Base-by-base conservation (phyloP, 495 filamentous ascomycete genomes). In the Podospora anserina region DNA sequence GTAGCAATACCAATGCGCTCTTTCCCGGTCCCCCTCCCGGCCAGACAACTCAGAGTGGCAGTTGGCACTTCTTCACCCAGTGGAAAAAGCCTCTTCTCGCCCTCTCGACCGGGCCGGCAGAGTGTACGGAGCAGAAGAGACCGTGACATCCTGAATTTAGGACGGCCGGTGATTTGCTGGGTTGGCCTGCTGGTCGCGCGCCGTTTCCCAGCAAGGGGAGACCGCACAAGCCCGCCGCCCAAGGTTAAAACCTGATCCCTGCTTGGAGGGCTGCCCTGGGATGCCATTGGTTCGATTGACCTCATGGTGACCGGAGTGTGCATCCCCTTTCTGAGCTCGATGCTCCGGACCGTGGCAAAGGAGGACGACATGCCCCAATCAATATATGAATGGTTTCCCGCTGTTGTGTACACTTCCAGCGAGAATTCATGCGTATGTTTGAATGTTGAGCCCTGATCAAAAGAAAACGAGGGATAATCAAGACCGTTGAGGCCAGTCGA, bases 211-310 rank as follows among this genome's bases (percentile, higher is more conserved):
- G 64, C 44, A 5, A 57, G 53, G 18, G n/a, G 63, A 49, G 30
- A 61, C 56, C 54, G 39, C 44, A 23, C 60, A 32, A 19, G 28
- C 61, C 26, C 61, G 61, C 55, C 23, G 54, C 19, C 54, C 19
- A 20, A 4, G 54, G 54, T 56, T 20, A 49, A 63, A 19, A 64
- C 67, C 39, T 68, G 67, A 26, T 20, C n/a, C 39, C 39, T 49
- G 39, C 30, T 49, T 6, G 39, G 53, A 55, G 66, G 64, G 66
- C 26, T 62, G 49, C 49, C 61, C 58, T 55, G n/a, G 0, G 20
- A 4, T 64, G n/a, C 69, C 69, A 64, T 73, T 73, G 71, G 71
- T 65, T 61, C 26, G 27, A 18, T 66, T 27, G 32, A 65, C 44
- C 56, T 58, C 53, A 27, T 4, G 7, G 13, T 39, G 63, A 62